A percentile compares a stretch with the other conserved stretches of the same genome.
phyloP scores from a whole-genome alignment of 192 early-diverging fungal species.

The Gryganskiella cystojenkinii region DNA sequence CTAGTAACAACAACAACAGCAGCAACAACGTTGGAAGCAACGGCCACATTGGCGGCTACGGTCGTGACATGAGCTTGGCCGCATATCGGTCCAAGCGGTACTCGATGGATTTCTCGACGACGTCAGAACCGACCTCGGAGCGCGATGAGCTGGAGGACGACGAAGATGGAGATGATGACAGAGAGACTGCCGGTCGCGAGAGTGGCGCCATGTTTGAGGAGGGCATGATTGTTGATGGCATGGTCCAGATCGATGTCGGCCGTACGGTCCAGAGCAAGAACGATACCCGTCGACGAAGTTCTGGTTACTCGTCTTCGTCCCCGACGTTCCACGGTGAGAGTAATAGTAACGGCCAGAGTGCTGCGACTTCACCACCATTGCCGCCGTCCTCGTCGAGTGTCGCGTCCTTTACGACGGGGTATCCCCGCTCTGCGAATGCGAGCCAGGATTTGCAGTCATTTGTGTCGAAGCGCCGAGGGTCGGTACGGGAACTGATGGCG shows the following conservation, averaged over 20 bases:
- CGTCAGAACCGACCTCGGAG: conserved; percentile 30
- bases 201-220: neutral
- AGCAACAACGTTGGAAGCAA: conserved; percentile 1
- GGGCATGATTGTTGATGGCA: neutral
- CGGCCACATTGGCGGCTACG: neutral
- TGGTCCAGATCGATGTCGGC: neutral
- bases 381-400: neutral
- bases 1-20: no score
- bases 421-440: neutral
- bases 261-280: neutral
- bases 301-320: no score
- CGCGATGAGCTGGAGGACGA: conserved; percentile 26
- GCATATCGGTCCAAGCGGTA: conserved; percentile 25
- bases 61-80: conserved; percentile 4
- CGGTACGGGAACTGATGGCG: conserved; percentile 47
- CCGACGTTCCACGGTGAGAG: no score
- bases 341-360: no score
- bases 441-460: conserved; percentile 20
- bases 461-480: conserved; percentile 34
- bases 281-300: no score
- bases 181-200: neutral
- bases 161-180: conserved; percentile 16
- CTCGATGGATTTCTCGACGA: conserved; percentile 40
- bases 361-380: no score
- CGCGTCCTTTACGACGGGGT: neutral